Percentiles rank a stretch among this genome's conserved stretches.
These are phyloP conservation scores for Saturnispora hagleri DNA, from an alignment of 805 yeast species.

Conservation along the genomic window DNA sequence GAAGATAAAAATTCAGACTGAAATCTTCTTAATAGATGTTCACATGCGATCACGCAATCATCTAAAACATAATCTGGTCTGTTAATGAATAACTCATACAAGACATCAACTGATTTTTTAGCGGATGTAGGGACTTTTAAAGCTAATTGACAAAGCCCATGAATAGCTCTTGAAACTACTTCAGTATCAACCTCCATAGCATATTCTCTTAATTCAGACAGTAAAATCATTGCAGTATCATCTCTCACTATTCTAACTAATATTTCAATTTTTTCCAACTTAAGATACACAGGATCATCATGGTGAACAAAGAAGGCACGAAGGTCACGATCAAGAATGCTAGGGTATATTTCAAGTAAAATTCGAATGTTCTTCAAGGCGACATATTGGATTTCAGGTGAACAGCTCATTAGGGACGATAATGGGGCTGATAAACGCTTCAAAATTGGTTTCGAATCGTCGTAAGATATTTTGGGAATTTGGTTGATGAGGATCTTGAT, in stretches of 20 bases:
- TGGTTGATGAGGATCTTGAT: conserved; percentile 75
- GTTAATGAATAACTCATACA: conserved; percentile 49
- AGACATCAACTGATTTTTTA: conserved; percentile 49
- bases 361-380: conserved; percentile 86
- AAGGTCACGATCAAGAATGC: conserved; percentile 63
- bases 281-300: conserved; percentile 72
- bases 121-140: conserved; percentile 48
- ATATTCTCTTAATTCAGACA: conserved; percentile 70
- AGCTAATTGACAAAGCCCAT: conserved; percentile 64
- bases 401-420: conserved; percentile 76
- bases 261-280: conserved; percentile 68
- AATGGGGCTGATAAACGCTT: conserved; percentile 76
- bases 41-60: conserved; percentile 52
- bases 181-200: conserved; percentile 80
- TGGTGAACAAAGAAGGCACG: conserved; percentile 86
- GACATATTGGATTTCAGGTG: conserved; percentile 93
- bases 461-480: conserved; percentile 35
- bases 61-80: conserved; percentile 55
- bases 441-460: conserved; percentile 37
- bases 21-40: conserved; percentile 58
- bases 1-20: conserved; percentile 44
- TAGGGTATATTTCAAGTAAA: conserved; percentile 81
- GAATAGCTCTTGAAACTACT: conserved; percentile 57
- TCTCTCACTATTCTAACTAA: conserved; percentile 60
- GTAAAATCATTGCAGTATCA: conserved; percentile 44